Evolutionary conservation across 805 yeast genomes (phyloP), one percentile per base, ranked within the genome.

Genomic region (Candida chilensis): DNA sequence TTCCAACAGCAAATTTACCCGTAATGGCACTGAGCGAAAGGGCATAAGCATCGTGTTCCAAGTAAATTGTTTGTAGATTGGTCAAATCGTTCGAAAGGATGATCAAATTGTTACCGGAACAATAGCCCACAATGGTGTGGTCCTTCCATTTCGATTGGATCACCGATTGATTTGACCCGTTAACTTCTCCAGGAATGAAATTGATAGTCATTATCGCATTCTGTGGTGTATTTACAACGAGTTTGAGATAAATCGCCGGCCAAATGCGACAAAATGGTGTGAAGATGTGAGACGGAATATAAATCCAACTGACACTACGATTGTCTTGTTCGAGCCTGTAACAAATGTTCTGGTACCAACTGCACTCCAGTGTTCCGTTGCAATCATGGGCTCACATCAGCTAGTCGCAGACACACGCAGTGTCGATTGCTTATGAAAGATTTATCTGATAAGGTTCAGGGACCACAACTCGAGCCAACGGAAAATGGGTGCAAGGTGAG

Each of bases 151-250:
- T 54, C 5, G 64, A 69, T 36, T 75, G 78, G 24, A 73, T 60
- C 16, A 75, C 68, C 1, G 85, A 59, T 39, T 70, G 71, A 10
- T 60, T 62, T 1, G 71, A 48, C 27, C 60, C 52, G 48, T 78
- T 81, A 13, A 92, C 92, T 47, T 83, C 84, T 2, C 96, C 96
- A 2, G 96, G 96, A 27, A 84, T 71, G 45, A 82, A 78, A 34
- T 74, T 74, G 32, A 82, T 51, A 4, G 80, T 61, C 86, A 79
- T 76, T n/a, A n/a, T n/a, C n/a, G n/a, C n/a, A n/a, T n/a, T n/a
- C n/a, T n/a, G 24, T n/a, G 28, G 32, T 5, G 24, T 5, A n/a
- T 21, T 8, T 5, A 21, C 13, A n/a, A 5, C 24, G 9, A 21
- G n/a, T 21, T 21, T 5, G 8, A 21, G 13, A 8, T 8, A 8